Evolutionary conservation across 139 green algal genomes (phyloP).

Genomic region (Nannochloris sp.): DNA sequence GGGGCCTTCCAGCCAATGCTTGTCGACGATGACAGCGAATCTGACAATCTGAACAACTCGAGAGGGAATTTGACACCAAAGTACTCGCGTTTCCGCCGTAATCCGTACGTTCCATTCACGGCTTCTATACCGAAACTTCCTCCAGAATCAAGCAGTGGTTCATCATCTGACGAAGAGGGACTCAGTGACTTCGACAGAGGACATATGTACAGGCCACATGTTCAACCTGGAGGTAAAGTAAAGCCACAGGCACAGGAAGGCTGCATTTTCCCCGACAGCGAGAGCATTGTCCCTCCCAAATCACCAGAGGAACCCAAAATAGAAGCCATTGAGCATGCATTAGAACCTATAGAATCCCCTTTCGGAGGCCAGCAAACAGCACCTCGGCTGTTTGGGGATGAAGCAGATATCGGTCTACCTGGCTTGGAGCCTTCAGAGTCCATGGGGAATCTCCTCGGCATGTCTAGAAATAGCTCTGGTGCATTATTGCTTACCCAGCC

Average conservation of each 20-base stretch:
- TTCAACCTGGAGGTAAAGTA: no score
- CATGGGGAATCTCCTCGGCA: slow-evolving; percentile 4
- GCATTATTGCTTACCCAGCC: no score
- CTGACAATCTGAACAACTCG: not conserved
- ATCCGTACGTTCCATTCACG: not conserved
- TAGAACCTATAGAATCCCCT: no score
- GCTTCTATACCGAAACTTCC: not conserved
- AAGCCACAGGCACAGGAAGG: no score
- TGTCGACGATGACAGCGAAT: not conserved
- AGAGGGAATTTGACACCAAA: not conserved
- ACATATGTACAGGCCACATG: no score
- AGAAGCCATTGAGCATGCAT: not conserved
- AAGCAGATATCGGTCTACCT: not conserved
- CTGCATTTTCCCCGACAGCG: no score
- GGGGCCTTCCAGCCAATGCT: not conserved
- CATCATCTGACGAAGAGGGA: no score
- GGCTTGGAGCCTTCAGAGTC: slow-evolving; percentile 5
- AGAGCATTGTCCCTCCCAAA: slow-evolving; percentile 1
- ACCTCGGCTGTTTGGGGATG: not conserved
- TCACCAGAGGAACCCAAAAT: not conserved
- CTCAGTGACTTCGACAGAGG: no score
- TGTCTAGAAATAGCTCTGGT: slow-evolving; percentile 4
- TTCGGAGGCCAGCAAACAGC: no score
- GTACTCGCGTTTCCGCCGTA: not conserved
- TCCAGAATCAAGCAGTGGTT: no score